These are phyloP conservation scores for Trametes pubescens DNA, from an alignment of 1,284 basidiomycete species.

Conservation along the genomic window DNA sequence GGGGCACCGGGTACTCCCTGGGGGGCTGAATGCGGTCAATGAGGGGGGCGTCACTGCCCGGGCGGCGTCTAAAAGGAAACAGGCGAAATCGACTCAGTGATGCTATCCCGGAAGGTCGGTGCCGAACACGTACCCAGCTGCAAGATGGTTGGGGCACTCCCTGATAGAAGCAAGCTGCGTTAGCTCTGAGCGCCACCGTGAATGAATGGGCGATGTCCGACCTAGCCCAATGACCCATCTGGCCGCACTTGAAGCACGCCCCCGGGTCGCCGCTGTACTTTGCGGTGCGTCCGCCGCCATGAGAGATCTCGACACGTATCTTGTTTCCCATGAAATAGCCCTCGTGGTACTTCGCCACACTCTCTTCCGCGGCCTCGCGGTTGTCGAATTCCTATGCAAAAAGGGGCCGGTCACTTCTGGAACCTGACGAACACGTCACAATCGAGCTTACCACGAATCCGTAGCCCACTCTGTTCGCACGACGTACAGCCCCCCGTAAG, in stretches of 20 bases:
- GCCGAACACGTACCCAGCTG: constrained; percentile 44
- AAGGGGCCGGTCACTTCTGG: constrained; percentile 17
- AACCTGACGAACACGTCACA: constrained; percentile 3
- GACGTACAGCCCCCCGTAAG: constrained; percentile 31
- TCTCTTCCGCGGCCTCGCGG: constrained; percentile 81
- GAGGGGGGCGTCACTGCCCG: constrained; percentile 55
- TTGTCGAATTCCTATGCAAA: constrained; percentile 79
- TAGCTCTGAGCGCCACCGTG: constrained; percentile 13
- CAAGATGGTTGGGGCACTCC: constrained; percentile 73
- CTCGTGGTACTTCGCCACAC: constrained; percentile 85
- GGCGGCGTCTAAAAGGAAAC: constrained; percentile 26
- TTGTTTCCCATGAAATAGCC: constrained; percentile 90
- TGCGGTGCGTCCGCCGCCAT: constrained; percentile 80
- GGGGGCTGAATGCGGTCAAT: constrained; percentile 62
- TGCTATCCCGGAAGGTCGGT: constrained; percentile 13
- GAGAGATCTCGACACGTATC: constrained; percentile 84
- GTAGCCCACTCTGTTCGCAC: constrained; percentile 70
- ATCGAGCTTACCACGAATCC: constrained; percentile 77
- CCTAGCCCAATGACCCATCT: constrained; percentile 88
- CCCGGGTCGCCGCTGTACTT: constrained; percentile 82
- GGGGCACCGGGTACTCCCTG: constrained; percentile 55
- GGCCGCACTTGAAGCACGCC: constrained; percentile 85
- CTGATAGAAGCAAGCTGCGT: constrained; percentile 38
- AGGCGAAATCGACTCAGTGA: constrained; percentile 24
- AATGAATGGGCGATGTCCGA: constrained; percentile 45